phyloP scores from a whole-genome alignment of 148 eudicot genomes.

The Amaranthus hypochondriacus region DNA sequence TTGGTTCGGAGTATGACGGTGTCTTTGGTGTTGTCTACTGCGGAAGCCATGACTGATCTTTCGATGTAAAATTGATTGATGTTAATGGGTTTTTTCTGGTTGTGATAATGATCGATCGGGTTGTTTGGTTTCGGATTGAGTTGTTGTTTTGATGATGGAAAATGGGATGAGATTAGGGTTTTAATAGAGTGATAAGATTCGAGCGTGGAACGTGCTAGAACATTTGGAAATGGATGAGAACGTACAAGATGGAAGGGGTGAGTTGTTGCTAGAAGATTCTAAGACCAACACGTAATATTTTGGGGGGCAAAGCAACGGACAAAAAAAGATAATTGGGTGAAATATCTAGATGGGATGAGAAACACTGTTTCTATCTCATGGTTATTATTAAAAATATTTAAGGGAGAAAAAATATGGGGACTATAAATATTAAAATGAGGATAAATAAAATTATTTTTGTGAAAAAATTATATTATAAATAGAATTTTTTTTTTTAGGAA shows the following conservation, averaged over 20 bases:
- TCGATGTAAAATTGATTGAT: not conserved
- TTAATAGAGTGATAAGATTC: not conserved
- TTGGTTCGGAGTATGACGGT: slow-evolving; percentile 37
- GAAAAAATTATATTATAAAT: too few species aligned
- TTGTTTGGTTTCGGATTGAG: not conserved
- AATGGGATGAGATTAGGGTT: not conserved
- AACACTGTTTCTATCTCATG: not conserved
- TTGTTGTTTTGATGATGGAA: not conserved
- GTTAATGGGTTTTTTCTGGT: too few species aligned
- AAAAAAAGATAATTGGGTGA: too few species aligned
- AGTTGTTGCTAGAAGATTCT: slow-evolving; percentile 22
- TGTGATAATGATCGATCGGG: too few species aligned
- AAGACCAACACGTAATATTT: slow-evolving; percentile 13
- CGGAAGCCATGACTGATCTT: not conserved
- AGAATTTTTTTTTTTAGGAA: too few species aligned
- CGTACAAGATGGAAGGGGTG: not conserved
- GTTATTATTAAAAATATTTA: too few species aligned
- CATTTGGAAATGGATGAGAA: not conserved
- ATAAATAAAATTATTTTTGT: too few species aligned
- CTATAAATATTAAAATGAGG: too few species aligned
- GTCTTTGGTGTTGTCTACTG: slow-evolving; percentile 34
- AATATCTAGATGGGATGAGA: not conserved
- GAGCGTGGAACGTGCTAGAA: slow-evolving; percentile 22
- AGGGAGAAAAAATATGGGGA: too few species aligned
- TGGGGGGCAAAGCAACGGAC: not conserved